These are phyloP conservation scores for Tephrocybe sp. DNA, from an alignment of 768 basidiomycete species.

Conservation along the genomic window DNA sequence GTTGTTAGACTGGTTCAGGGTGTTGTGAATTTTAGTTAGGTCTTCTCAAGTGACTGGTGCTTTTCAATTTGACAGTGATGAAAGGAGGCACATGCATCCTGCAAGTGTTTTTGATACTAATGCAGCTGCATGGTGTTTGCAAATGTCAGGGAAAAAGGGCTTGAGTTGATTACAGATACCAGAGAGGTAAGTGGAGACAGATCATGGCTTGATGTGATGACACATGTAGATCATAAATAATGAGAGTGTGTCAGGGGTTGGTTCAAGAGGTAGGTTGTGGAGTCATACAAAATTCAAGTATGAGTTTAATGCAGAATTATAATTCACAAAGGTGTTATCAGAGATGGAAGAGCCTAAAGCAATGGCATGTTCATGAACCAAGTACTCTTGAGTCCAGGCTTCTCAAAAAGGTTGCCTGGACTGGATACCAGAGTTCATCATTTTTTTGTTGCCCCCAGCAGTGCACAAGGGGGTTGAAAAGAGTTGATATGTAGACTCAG, in stretches of 20 bases:
- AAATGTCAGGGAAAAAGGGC: slow-evolving; percentile 27
- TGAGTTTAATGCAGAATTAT: slow-evolving; percentile 31
- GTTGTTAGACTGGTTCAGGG: neutral
- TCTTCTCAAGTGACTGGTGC: slow-evolving; percentile 15
- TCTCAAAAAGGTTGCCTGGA: slow-evolving; percentile 26
- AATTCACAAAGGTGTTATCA: slow-evolving; percentile 16
- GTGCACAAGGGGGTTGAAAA: slow-evolving; percentile 22
- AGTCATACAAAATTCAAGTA: slow-evolving; percentile 33
- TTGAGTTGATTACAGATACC: slow-evolving; percentile 36
- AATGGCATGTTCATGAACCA: slow-evolving; percentile 26
- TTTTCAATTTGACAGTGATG: slow-evolving; percentile 18
- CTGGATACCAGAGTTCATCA: slow-evolving; percentile 10
- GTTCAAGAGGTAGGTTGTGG: slow-evolving; percentile 34
- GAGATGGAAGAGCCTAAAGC: slow-evolving; percentile 24
- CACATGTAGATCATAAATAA: slow-evolving; percentile 35
- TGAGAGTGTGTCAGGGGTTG: slow-evolving; percentile 35
- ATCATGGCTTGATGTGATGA: slow-evolving; percentile 34
- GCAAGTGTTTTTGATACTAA: slow-evolving; percentile 25
- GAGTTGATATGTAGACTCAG: neutral
- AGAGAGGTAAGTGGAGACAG: slow-evolving; percentile 35
- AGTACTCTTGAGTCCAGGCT: slow-evolving; percentile 29
- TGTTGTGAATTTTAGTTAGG: neutral
- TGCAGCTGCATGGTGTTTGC: slow-evolving; percentile 7
- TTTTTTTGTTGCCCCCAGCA: slow-evolving; percentile 26
- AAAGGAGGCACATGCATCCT: slow-evolving; percentile 20